Percentiles rank a stretch among this genome's conserved stretches.
Conservation (phyloP, 2,329 filamentous ascomycete species). For the Trichoderma citrinoviride region DNA sequence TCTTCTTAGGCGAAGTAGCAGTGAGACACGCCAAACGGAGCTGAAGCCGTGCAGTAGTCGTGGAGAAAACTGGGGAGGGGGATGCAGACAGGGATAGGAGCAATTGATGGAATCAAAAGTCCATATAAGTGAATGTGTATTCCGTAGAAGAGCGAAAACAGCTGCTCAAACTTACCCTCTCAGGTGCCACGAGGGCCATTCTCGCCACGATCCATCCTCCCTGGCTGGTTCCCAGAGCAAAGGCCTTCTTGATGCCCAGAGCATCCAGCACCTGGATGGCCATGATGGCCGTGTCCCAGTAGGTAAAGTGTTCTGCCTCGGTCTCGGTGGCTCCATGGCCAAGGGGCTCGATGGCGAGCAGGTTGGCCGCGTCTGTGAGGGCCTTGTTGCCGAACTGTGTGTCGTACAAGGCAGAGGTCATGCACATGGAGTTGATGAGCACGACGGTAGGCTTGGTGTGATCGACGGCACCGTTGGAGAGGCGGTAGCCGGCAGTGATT, state of each 20-base stretch:
- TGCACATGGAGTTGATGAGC: slow-evolving; percentile 53
- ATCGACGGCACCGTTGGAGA: slow-evolving; percentile 45
- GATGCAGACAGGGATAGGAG: background rate
- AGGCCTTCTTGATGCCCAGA: slow-evolving; percentile 47
- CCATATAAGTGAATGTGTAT: background rate
- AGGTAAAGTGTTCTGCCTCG: slow-evolving; percentile 49
- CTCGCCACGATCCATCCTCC: slow-evolving; percentile 51
- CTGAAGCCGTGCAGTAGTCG: background rate
- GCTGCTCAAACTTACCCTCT: slow-evolving; percentile 37
- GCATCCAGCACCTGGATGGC: slow-evolving; percentile 55
- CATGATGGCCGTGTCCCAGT: slow-evolving; percentile 56
- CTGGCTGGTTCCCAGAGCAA: slow-evolving; percentile 51
- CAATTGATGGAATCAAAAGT: too few relatives aligned
- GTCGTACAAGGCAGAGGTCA: slow-evolving; percentile 46
- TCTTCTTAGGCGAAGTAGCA: background rate
- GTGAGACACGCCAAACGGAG: slow-evolving; percentile 6
- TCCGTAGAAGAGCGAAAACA: background rate
- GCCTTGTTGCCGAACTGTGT: slow-evolving; percentile 42
- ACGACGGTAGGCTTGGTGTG: slow-evolving; percentile 50
- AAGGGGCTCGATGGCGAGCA: slow-evolving; percentile 52
- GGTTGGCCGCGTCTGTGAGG: slow-evolving; percentile 44
- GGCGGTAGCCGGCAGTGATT: slow-evolving; percentile 46
- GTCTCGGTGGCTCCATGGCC: slow-evolving; percentile 49
- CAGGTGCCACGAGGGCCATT: slow-evolving; percentile 51
- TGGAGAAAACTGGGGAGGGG: slow-evolving; percentile 1